Evolutionary conservation across 768 basidiomycete species (phyloP), one percentile per base, ranked within the genome.

Genomic region (Tulasnella sp.): DNA sequence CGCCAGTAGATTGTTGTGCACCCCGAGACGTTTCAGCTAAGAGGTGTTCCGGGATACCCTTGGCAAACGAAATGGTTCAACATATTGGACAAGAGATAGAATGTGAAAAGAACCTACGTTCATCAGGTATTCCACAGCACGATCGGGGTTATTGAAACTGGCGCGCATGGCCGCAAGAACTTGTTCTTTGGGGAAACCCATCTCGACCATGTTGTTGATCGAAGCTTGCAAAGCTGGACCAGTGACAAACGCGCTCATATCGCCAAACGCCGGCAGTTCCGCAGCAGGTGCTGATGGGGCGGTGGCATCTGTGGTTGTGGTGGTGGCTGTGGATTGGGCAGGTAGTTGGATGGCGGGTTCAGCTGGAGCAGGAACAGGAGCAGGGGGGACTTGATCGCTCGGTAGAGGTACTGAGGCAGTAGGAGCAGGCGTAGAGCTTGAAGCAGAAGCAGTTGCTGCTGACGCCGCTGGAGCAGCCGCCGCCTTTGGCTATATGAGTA

Each of bases 111-210:
- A 12, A 85, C 91, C 79, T 80, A 96, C 97, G 77, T 81, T 97
- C 89, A 98, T 91, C 75, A 99, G 85, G 83, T 99, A 99, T 83
- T 99, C 97, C 19, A 95, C 97, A 8, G 97, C 97, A 37, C 97
- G 89, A 80, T 99, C 95, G 11, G 97, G 93, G 84, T 99, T 99
- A 84, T 99, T 99, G 85, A 88, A 99, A 81, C 93, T 96, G 36
- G 96, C 97, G 77, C 94, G 87, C 82, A 99, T 82, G 3, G 96
- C 96, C 19, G 90, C 88, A 80, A 90, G 83, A 52, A 98, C 94
- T 80, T 94, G 89, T 3, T 96, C 94, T 45, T 91, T 87, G 77
- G 88, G 87, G 80, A 96, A 99, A 7, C 97, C 97, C 97, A 99
- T 98, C 79, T 94, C 93, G 49, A 90, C 84, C 89, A 99, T 95